A percentile compares a stretch with the other conserved stretches of the same genome.
phyloP scores from a whole-genome alignment of 1,284 basidiomycete species.

The Austroboletus rostrupii region DNA sequence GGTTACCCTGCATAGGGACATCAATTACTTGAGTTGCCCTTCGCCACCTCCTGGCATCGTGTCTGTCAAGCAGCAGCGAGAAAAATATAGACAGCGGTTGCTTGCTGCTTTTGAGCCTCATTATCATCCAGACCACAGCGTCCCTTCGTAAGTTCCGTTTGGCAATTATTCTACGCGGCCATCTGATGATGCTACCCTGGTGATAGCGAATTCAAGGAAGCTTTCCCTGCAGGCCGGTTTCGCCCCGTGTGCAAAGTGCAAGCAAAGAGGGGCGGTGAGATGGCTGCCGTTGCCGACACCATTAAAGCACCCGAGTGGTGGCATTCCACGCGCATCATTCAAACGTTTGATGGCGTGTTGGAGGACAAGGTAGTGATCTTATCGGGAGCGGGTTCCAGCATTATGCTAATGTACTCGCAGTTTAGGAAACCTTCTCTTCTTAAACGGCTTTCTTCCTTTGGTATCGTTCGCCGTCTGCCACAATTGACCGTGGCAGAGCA shows the following conservation, averaged over 20 bases:
- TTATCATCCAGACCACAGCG: constrained; percentile 78
- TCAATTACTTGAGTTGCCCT: constrained; percentile 84
- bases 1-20: constrained; percentile 54
- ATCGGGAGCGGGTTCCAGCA: neutral
- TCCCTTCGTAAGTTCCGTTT: constrained; percentile 55
- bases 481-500: constrained; percentile 77
- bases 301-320: constrained; percentile 90
- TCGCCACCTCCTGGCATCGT: constrained; percentile 79
- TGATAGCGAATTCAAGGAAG: constrained; percentile 86
- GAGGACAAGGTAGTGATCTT: constrained; percentile 66
- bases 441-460: constrained; percentile 80
- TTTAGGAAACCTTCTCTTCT: constrained; percentile 87
- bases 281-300: constrained; percentile 76
- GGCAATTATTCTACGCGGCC: neutral
- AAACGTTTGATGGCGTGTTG: constrained; percentile 85
- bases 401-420: constrained; percentile 36
- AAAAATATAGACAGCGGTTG: constrained; percentile 78
- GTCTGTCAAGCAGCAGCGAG: constrained; percentile 77
- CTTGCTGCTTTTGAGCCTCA: constrained; percentile 77
- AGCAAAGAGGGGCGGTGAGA: constrained; percentile 76
- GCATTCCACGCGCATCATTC: constrained; percentile 84
- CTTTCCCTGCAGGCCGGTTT: constrained; percentile 89
- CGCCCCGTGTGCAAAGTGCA: constrained; percentile 80
- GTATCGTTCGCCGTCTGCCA: constrained; percentile 65
- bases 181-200: constrained; percentile 6